Conservation (phyloP, 176 grass and related monocot species). For the Oryza glumipatula region DNA sequence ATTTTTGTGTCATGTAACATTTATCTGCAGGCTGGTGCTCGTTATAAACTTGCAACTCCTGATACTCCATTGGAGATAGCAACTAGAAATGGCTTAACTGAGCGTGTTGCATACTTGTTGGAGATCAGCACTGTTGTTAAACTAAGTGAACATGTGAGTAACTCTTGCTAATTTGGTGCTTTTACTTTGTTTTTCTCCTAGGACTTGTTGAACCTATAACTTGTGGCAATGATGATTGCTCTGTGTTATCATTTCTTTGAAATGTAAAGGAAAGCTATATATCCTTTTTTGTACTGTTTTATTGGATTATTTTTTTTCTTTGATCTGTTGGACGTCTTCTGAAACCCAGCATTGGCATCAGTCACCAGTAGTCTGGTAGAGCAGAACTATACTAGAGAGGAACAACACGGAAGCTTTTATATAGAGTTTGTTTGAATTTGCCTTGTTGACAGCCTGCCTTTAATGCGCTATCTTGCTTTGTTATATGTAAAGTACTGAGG, state of each 20-base stretch:
- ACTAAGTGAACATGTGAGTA: not conserved
- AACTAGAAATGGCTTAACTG: slow-evolving; percentile 23
- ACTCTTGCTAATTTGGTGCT: slow-evolving; percentile 22
- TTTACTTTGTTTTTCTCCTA: not conserved
- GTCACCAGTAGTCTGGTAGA: not conserved
- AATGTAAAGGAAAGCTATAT: not conserved
- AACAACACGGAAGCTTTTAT: not conserved
- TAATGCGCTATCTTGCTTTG: not conserved
- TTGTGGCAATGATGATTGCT: not conserved
- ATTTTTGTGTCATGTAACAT: not conserved
- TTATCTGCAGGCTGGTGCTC: slow-evolving; percentile 28
- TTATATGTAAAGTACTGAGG: not conserved
- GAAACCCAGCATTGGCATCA: not conserved
- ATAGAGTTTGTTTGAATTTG: not conserved
- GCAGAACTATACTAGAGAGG: not conserved
- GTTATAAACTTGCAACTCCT: slow-evolving; percentile 8
- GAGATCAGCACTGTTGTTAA: slow-evolving; percentile 1
- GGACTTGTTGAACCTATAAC: not conserved
- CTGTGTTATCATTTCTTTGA: not conserved
- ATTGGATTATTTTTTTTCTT: not conserved
- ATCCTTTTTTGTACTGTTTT: not conserved
- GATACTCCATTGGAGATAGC: slow-evolving; percentile 41
- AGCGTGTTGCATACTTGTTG: slow-evolving; percentile 28
- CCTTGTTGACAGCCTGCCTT: not conserved
- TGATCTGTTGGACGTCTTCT: not conserved